Evolutionary conservation across 2,329 filamentous ascomycete species (phyloP), one percentile per base, ranked within the genome.

Genomic region (Penicillium crustosum): DNA sequence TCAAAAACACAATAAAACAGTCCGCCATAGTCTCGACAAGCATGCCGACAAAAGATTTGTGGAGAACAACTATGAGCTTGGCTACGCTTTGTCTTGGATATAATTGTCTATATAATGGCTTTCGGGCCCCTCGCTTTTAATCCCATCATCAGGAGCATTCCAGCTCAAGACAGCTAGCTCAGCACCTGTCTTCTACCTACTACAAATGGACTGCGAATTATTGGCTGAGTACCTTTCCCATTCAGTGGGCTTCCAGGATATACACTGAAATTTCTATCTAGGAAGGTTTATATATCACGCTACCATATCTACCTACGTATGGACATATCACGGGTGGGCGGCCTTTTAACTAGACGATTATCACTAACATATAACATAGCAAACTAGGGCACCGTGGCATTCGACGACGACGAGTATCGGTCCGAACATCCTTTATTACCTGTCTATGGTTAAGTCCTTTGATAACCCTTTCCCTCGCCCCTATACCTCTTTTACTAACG

Each of bases 61-160:
- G 12, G 21, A 19, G 12, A 47, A n/a, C 6, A 19, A 23, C 15
- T 5, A 45, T 29, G 17, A 17, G 19, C 12, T 35, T 15, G 9
- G 8, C 17, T 13, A 27, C 25, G 6, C 25, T 53, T 53, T 57
- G 41, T 53, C 8, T 27, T 41, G 13, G 17, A 7, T 15, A 19
- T 31, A 6, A 36, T 53, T 48, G 27, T 48, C 42, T 57, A 53
- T 57, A 57, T 57, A 57, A 53, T 48, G 21, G 6, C 8, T 12
- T 17, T 35, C 9, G 8, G 23, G 17, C 4, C 27, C 49, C 21
- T 41, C 27, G 10, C 25, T 48, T 29, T 33, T n/a, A 12, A n/a
- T 9, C 17, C 13, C 27, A 36, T 53, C 49, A 42, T 17, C 29
- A 36, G 25, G 41, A 9, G 27, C 25, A 21, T 7, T 36, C 27